These are phyloP conservation scores for Penicillium samsonianum DNA, from an alignment of 495 filamentous ascomycete species.

Conservation along the genomic window DNA sequence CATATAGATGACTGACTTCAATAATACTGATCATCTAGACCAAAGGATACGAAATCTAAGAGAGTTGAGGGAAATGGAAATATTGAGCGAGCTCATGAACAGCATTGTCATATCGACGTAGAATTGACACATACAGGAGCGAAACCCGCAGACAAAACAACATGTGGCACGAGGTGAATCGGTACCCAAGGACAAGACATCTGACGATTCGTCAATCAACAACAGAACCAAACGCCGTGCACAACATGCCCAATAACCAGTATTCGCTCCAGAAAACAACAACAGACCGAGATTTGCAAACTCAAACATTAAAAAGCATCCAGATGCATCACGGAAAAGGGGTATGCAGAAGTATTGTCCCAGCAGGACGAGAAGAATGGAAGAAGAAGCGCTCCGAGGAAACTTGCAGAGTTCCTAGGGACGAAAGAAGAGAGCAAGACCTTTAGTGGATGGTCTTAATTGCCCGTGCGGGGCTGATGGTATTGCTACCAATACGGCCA, in stretches of 20 bases:
- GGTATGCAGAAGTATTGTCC: constrained; percentile 32
- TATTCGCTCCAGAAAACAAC: constrained; percentile 21
- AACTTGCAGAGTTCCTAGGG: not conserved
- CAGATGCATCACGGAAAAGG: constrained; percentile 26
- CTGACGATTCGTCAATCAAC: constrained; percentile 13
- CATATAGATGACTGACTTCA: not conserved
- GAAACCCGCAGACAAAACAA: constrained; percentile 17
- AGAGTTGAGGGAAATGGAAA: not conserved
- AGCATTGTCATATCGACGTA: constrained; percentile 28
- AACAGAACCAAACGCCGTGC: constrained; percentile 27
- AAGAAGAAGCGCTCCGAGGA: constrained; percentile 13
- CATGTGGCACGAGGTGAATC: constrained; percentile 10
- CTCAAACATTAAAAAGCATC: constrained; percentile 28
- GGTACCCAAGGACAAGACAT: constrained; percentile 10
- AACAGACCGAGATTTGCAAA: constrained; percentile 9
- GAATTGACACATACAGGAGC: constrained; percentile 20
- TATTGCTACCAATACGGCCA: constrained; percentile 82
- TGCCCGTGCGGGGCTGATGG: constrained; percentile 22
- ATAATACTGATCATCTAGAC: not conserved
- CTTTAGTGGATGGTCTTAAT: constrained; percentile 25
- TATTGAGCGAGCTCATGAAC: constrained; percentile 17
- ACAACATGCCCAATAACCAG: constrained; percentile 24
- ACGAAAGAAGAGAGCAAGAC: not conserved
- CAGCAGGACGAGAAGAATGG: constrained; percentile 25
- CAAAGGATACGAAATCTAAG: not conserved